Evolutionary conservation across 805 yeast species (phyloP).

Genomic region (Kluyveromyces nonfermentans): DNA sequence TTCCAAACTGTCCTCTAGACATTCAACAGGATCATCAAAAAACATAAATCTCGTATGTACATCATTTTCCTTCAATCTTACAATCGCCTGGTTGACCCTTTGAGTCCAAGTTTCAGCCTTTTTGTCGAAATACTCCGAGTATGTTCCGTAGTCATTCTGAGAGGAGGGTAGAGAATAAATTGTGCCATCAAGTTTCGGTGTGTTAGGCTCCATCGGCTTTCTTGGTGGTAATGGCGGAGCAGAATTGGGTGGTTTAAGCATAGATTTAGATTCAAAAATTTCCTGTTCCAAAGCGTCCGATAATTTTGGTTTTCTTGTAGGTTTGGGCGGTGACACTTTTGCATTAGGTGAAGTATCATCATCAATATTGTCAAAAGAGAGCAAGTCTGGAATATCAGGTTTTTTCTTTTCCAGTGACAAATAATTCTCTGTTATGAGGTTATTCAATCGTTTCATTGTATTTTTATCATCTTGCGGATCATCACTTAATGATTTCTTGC

Average conservation of each 20-base stretch:
- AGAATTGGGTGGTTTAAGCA: background rate
- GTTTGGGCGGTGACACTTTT: conserved; percentile 8
- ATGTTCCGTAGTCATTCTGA: conserved; percentile 23
- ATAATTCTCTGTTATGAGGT: conserved; percentile 20
- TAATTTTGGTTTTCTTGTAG: conserved; percentile 5
- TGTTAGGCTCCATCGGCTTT: conserved; percentile 8
- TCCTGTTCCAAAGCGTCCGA: conserved; percentile 2
- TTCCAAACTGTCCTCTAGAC: conserved; percentile 17
- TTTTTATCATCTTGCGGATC: conserved; percentile 30
- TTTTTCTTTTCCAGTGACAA: background rate
- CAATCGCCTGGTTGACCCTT: conserved; percentile 36
- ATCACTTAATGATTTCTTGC: conserved; percentile 58
- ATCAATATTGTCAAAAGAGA: conserved; percentile 29
- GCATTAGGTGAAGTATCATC: background rate
- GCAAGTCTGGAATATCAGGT: conserved; percentile 18
- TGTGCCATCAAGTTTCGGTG: conserved; percentile 5
- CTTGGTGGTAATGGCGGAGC: conserved; percentile 31
- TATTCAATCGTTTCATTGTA: conserved; percentile 25
- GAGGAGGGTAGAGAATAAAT: conserved; percentile 19
- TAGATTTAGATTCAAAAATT: conserved; percentile 2
- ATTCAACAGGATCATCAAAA: conserved; percentile 21
- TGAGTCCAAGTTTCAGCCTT: conserved; percentile 48
- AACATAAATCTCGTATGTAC: conserved; percentile 20
- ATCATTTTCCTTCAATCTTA: conserved; percentile 13
- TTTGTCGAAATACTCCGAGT: conserved; percentile 33